These are phyloP conservation scores for Pecoramyces ruminantium DNA, from an alignment of 192 early-diverging fungal species.

Conservation along the genomic window DNA sequence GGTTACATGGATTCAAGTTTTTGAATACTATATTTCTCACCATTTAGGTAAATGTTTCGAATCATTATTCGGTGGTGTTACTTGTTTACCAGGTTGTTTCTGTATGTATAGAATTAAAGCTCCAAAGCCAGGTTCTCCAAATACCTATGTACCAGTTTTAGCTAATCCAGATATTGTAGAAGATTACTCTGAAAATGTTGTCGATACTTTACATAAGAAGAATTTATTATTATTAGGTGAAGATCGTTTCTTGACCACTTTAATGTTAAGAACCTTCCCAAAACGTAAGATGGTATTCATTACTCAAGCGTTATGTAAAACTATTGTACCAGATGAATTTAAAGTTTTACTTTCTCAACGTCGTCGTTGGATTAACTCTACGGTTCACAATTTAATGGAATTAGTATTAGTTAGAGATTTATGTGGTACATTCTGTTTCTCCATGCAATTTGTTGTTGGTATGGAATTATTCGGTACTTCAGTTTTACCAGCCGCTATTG, in stretches of 20 bases:
- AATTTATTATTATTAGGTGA: slow-evolving; percentile 67
- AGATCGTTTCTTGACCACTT: slow-evolving; percentile 78
- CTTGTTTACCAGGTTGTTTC: slow-evolving; percentile 88
- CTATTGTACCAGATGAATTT: slow-evolving; percentile 77
- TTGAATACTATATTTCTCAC: slow-evolving; percentile 97
- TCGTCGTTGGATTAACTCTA: slow-evolving; percentile 92
- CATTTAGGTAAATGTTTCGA: slow-evolving; percentile 91
- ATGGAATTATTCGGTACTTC: not conserved
- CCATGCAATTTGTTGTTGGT: slow-evolving; percentile 29
- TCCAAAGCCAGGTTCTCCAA: slow-evolving; percentile 40
- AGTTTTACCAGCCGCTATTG: not conserved
- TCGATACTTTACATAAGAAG: slow-evolving; percentile 63
- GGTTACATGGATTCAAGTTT: slow-evolving; percentile 86
- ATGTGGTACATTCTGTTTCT: slow-evolving; percentile 76
- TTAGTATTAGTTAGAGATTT: slow-evolving; percentile 64
- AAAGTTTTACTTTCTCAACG: slow-evolving; percentile 65
- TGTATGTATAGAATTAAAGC: slow-evolving; percentile 95
- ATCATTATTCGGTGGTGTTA: slow-evolving; percentile 92
- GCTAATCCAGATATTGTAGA: slow-evolving; percentile 70
- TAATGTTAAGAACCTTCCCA: slow-evolving; percentile 85
- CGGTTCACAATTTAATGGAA: slow-evolving; percentile 77
- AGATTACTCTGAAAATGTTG: slow-evolving; percentile 54
- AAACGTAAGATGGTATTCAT: slow-evolving; percentile 91
- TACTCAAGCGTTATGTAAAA: slow-evolving; percentile 81
- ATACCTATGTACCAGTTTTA: slow-evolving; percentile 53